Evolutionary conservation across 352 stramenopile genomes (phyloP), one percentile per base, ranked within the genome.

Genomic region (Phytophthora megakarya): DNA sequence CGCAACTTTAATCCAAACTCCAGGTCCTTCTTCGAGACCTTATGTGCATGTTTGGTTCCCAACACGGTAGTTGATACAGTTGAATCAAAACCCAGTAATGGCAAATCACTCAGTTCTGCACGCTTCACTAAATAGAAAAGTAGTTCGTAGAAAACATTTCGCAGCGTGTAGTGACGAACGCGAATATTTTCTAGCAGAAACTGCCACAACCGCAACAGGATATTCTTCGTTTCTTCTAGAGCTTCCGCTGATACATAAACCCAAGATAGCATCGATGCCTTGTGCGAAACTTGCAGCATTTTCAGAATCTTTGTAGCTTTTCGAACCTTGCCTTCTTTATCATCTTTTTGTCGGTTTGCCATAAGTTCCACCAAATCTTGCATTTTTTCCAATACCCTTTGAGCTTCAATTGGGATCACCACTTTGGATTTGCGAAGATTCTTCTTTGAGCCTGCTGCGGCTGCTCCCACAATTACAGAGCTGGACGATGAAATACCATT

Each of bases 241-340:
- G 88, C 88, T 54, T 93, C 85, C 0, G 84, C 70, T 8, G 86
- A 92, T 9, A 75, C 83, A 47, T 96, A 96, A 8, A 96, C 84
- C 88, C 88, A 96, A 26, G 86, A 95, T 7, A 96, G 61, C 86
- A 96, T 96, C 5, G 88, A 96, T 1, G 81, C 88, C 56, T 96
- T 96, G 74, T 96, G 88, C 6, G 88, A 95, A 11, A 95, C 84
- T 56, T 95, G 86, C 19, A 96, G 74, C 84, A 96, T 92, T 67
- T 94, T 93, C 22, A 96, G 44, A 60, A 96, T 95, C 65, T 96
- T 96, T 4, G 86, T 95, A 0, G 88, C 88, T 47, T 96, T 96
- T 11, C 88, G 78, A n/a, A 95, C 88, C 65, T 95, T 96, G 10
- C 72, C 85, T 75, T 96, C 88, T 62, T 96, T 95, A 68, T 95